A percentile compares a stretch with the other conserved stretches of the same genome.
Conservation (phyloP, 2,329 filamentous ascomycete genomes). For the Calonectria naviculata region DNA sequence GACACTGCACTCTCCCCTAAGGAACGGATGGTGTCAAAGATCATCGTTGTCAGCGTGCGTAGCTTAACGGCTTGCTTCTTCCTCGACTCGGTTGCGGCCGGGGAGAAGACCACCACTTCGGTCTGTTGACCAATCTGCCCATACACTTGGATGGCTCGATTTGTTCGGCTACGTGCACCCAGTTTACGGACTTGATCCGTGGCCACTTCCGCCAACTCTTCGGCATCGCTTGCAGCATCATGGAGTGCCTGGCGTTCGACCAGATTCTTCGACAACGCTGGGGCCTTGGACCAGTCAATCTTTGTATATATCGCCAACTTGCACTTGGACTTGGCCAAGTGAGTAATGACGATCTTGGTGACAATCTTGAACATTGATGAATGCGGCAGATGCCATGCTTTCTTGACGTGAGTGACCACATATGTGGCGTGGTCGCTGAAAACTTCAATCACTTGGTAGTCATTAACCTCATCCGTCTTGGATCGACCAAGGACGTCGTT, state of each 20-base stretch:
- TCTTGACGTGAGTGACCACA: conserved; percentile 71
- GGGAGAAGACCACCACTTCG: conserved; percentile 70
- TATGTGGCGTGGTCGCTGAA: conserved; percentile 81
- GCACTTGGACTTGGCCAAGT: conserved; percentile 90
- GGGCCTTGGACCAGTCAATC: conserved; percentile 84
- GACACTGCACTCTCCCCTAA: conserved; percentile 80
- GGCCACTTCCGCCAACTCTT: conserved; percentile 80
- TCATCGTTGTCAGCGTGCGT: conserved; percentile 73
- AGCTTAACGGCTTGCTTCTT: conserved; percentile 71
- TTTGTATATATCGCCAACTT: conserved; percentile 90
- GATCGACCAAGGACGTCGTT: conserved; percentile 72
- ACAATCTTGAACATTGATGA: conserved; percentile 82
- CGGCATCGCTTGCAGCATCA: conserved; percentile 78
- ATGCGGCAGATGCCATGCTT: conserved; percentile 87
- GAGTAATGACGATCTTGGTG: conserved; percentile 93
- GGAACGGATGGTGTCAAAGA: conserved; percentile 79
- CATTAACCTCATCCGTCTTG: conserved; percentile 73
- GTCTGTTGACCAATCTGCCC: conserved; percentile 78
- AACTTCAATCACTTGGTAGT: conserved; percentile 88
- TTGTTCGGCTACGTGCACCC: conserved; percentile 78
- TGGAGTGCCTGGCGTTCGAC: conserved; percentile 79
- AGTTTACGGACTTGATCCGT: conserved; percentile 82
- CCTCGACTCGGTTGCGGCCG: conserved; percentile 56
- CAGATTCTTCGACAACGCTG: conserved; percentile 68
- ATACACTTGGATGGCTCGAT: conserved; percentile 83